These are phyloP conservation scores for Arthroderma sp. DNA, from an alignment of 2,329 filamentous ascomycete species.

Conservation along the genomic window DNA sequence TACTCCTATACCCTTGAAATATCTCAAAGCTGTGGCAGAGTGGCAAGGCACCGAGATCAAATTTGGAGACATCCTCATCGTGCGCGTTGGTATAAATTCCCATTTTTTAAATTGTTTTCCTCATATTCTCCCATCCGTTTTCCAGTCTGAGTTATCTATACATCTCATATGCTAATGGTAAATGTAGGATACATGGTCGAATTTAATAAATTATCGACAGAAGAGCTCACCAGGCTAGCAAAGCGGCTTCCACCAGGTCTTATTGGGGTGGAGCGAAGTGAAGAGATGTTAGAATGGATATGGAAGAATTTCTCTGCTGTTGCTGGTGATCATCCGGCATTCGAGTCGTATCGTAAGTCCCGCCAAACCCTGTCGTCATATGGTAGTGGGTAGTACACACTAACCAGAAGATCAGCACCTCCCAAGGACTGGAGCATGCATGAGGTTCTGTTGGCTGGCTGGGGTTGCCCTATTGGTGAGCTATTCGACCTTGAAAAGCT, in stretches of 20 bases:
- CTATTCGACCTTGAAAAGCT: conserved; percentile 35
- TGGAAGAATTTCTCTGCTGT: conserved; percentile 48
- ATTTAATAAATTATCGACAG: conserved; percentile 5
- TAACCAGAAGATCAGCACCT: conserved; percentile 1
- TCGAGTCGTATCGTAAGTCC: conserved; percentile 31
- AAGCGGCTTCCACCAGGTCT: conserved; percentile 21
- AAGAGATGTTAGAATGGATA: conserved; percentile 42
- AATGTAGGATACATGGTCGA: conserved; percentile 8
- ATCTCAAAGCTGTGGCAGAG: conserved; percentile 27
- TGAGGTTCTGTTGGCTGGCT: conserved; percentile 38
- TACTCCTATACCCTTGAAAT: conserved; percentile 25
- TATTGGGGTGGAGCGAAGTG: conserved; percentile 38
- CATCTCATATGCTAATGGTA: not conserved
- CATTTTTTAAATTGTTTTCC: too few relatives aligned
- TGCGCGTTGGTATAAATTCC: conserved; percentile 27
- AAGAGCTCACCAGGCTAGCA: conserved; percentile 4
- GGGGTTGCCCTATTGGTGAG: conserved; percentile 39
- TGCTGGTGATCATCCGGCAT: conserved; percentile 43
- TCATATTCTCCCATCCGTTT: conserved; percentile 15
- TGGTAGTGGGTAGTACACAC: not conserved
- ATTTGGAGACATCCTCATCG: conserved; percentile 41
- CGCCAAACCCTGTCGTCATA: conserved; percentile 18
- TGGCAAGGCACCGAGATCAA: conserved; percentile 34
- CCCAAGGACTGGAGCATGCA: conserved; percentile 20
- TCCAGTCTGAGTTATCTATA: conserved; percentile 6